phyloP scores from a whole-genome alignment of 208 protist genomes.

The Trypanosoma rangeli region DNA sequence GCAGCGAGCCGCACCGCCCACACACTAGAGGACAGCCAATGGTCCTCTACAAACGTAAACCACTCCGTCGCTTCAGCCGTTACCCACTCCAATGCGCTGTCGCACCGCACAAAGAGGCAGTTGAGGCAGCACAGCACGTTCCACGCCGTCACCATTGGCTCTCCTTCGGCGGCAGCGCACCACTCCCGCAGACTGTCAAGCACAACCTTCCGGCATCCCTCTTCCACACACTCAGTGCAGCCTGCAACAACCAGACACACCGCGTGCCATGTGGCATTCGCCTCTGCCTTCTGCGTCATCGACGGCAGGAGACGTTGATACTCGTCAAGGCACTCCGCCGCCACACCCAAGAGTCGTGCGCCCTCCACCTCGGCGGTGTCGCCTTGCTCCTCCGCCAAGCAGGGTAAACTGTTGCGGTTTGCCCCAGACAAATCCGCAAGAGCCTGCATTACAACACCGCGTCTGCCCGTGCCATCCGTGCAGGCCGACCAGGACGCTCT shows the following conservation, averaged over 20 bases:
- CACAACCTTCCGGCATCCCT: constrained; percentile 5
- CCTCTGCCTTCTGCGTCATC: neutral
- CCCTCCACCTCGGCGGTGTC: neutral
- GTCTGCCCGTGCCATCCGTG: constrained; percentile 16
- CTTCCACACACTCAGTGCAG: neutral
- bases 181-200: constrained; percentile 9
- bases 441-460: neutral
- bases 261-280: constrained; percentile 4
- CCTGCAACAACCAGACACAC: constrained; percentile 9
- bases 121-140: constrained; percentile 25
- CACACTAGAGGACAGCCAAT: constrained; percentile 30
- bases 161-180: neutral
- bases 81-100: neutral
- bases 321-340: constrained; percentile 5
- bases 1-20: constrained; percentile 30
- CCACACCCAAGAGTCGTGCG: neutral
- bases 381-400: neutral
- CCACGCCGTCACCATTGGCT: constrained; percentile 17
- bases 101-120: constrained; percentile 2
- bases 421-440: constrained; percentile 20
- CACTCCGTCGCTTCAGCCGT: neutral
- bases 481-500: constrained; percentile 6
- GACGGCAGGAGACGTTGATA: neutral
- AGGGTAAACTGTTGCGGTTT: constrained; percentile 18
- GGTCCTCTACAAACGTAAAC: constrained; percentile 9